Percentiles rank a stretch among this genome's conserved stretches.
Conservation (phyloP, 2,329 filamentous ascomycete species). For the Drechslerella dactyloides region DNA sequence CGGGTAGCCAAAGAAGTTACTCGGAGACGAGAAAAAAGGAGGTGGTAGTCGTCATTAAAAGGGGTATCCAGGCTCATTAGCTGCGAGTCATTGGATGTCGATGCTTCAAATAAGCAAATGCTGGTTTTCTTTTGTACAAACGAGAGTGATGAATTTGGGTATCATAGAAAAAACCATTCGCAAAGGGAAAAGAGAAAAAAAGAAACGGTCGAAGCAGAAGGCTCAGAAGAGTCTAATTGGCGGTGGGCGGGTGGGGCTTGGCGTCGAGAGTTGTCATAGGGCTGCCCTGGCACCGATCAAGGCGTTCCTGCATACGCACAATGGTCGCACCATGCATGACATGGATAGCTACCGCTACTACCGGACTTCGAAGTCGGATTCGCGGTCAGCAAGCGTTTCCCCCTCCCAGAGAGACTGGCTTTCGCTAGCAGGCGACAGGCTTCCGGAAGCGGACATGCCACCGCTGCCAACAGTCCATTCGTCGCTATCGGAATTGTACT, state of each 20-base stretch:
- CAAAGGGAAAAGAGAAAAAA: constrained; percentile 28
- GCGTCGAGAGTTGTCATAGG: background rate
- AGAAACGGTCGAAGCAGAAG: constrained; percentile 25
- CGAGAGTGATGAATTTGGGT: constrained; percentile 50
- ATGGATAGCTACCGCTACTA: constrained; percentile 12
- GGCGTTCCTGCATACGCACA: constrained; percentile 25
- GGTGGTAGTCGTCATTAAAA: constrained; percentile 45
- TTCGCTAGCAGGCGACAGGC: constrained; percentile 66
- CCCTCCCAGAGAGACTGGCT: constrained; percentile 55
- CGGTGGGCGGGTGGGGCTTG: constrained; percentile 9
- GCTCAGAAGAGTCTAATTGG: constrained; percentile 27
- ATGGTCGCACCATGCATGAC: constrained; percentile 10
- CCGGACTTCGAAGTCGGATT: constrained; percentile 40
- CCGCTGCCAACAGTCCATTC: constrained; percentile 85
- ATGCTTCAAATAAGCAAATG: constrained; percentile 36
- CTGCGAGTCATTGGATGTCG: constrained; percentile 33
- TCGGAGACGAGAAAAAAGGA: constrained; percentile 21
- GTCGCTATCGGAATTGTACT: constrained; percentile 72
- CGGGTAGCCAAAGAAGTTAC: constrained; percentile 10
- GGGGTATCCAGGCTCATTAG: constrained; percentile 35
- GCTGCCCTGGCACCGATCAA: background rate
- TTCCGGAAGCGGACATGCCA: constrained; percentile 64
- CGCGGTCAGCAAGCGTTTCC: constrained; percentile 41
- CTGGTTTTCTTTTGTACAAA: constrained; percentile 50
- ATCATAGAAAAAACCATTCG: constrained; percentile 47